phyloP scores from a whole-genome alignment of 2,329 filamentous ascomycete genomes.

The Hymenotorrendiella dingleyae region DNA sequence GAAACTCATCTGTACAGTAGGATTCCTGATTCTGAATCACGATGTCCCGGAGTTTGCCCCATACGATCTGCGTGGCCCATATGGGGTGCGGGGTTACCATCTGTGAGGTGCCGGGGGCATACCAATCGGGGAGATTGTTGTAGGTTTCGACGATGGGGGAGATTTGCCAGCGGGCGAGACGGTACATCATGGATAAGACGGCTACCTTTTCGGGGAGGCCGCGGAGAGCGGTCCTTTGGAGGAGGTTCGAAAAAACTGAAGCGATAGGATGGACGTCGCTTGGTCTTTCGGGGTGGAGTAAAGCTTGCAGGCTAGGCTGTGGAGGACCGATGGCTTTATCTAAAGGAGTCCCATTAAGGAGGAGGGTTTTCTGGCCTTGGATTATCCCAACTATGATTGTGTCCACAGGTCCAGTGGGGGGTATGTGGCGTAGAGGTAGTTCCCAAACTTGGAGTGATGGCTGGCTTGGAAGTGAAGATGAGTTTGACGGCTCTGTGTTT shows the following conservation, averaged over 20 bases:
- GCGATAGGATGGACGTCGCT: slow-evolving; percentile 24
- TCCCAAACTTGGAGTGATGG: slow-evolving; percentile 28
- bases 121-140: slow-evolving; percentile 22
- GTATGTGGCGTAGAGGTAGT: slow-evolving; percentile 29
- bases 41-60: slow-evolving; percentile 32
- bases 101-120: slow-evolving; percentile 21
- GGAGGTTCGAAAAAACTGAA: slow-evolving; percentile 28
- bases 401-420: slow-evolving; percentile 31
- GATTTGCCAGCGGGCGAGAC: slow-evolving; percentile 24
- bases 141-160: slow-evolving; percentile 16
- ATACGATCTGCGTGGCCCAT: slow-evolving; percentile 32
- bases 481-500: not conserved
- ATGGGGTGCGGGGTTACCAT: slow-evolving; percentile 31
- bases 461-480: slow-evolving; percentile 20
- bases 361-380: slow-evolving; percentile 32
- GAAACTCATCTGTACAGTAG: slow-evolving; percentile 36
- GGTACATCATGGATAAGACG: slow-evolving; percentile 18
- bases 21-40: slow-evolving; percentile 32
- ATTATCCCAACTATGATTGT: slow-evolving; percentile 33
- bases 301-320: slow-evolving; percentile 31
- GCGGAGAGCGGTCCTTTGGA: slow-evolving; percentile 12
- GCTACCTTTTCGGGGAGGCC: slow-evolving; percentile 19
- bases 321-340: slow-evolving; percentile 30
- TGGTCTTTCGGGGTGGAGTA: slow-evolving; percentile 28
- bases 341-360: slow-evolving; percentile 25